Evolutionary conservation across 192 early-diverging fungal species (phyloP).

Genomic region (Allomyces macrogynus): DNA sequence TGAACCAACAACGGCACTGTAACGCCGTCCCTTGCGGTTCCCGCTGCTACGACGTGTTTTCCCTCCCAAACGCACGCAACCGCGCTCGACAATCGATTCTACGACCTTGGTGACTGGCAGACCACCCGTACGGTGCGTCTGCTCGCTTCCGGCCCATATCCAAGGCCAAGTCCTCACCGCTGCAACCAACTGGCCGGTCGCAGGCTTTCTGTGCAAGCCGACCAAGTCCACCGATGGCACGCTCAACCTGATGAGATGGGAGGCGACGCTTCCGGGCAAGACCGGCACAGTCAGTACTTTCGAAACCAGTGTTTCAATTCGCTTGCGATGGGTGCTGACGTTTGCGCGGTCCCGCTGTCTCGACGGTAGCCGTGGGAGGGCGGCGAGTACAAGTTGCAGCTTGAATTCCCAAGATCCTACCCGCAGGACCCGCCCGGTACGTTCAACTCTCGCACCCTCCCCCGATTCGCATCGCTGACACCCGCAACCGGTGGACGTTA

Average conservation of each 20-base stretch:
- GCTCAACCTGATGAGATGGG: conserved; percentile 71
- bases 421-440: conserved; percentile 57
- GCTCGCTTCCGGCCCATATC: neutral
- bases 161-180: too few relatives aligned
- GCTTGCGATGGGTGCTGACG: too few relatives aligned
- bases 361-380: conserved; percentile 71
- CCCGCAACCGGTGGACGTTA: neutral
- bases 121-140: neutral
- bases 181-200: too few relatives aligned
- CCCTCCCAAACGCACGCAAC: too few relatives aligned
- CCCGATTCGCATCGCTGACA: too few relatives aligned
- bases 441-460: too few relatives aligned
- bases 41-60: too few relatives aligned
- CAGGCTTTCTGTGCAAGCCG: conserved; percentile 81
- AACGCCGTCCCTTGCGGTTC: too few relatives aligned
- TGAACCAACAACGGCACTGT: neutral
- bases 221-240: conserved; percentile 59
- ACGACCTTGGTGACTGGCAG: neutral
- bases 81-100: too few relatives aligned
- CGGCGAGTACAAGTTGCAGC: conserved; percentile 61
- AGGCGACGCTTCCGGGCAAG: conserved; percentile 52
- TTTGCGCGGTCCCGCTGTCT: neutral
- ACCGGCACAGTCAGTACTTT: conserved; percentile 2
- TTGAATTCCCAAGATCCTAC: conserved; percentile 76
- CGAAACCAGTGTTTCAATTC: too few relatives aligned